phyloP scores from a whole-genome alignment of 768 basidiomycete genomes.

The Coprinopsis strossmayeri region DNA sequence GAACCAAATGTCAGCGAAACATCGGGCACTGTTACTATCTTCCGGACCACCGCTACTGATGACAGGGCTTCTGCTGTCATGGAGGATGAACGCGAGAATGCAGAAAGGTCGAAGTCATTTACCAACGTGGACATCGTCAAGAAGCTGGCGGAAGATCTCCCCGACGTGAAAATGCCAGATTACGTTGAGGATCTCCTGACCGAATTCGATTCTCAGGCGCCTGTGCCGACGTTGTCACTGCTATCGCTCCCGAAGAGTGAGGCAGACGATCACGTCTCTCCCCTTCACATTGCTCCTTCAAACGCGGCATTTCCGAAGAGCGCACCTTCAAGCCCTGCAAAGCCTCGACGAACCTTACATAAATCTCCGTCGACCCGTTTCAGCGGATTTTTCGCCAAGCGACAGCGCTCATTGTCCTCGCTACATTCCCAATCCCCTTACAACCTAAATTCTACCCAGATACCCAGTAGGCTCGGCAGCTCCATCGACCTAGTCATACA shows the following conservation, averaged over 20 bases:
- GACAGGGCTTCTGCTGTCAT: neutral
- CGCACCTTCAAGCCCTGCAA: neutral
- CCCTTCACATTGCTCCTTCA: neutral
- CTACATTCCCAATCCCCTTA: neutral
- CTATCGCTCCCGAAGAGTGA: neutral
- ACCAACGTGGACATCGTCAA: neutral
- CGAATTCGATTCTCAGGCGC: conserved; percentile 25
- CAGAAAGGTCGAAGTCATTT: neutral
- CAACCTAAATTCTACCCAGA: neutral
- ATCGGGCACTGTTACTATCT: conserved; percentile 3
- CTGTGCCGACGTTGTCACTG: neutral
- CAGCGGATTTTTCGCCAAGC: conserved; percentile 3
- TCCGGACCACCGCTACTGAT: neutral
- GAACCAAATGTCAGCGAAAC: neutral
- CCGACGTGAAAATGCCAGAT: conserved; percentile 29
- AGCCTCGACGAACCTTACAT: neutral
- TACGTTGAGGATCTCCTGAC: conserved; percentile 40
- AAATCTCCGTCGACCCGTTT: neutral
- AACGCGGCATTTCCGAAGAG: neutral
- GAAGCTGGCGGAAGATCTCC: conserved; percentile 21
- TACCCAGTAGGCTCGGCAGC: conserved; percentile 6
- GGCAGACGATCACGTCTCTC: neutral
- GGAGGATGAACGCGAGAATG: neutral
- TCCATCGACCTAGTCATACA: conserved; percentile 1
- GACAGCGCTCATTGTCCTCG: neutral